Evolutionary conservation across 495 filamentous ascomycete species (phyloP), one percentile per base, ranked within the genome.

Genomic region (Penicillium alfredii): DNA sequence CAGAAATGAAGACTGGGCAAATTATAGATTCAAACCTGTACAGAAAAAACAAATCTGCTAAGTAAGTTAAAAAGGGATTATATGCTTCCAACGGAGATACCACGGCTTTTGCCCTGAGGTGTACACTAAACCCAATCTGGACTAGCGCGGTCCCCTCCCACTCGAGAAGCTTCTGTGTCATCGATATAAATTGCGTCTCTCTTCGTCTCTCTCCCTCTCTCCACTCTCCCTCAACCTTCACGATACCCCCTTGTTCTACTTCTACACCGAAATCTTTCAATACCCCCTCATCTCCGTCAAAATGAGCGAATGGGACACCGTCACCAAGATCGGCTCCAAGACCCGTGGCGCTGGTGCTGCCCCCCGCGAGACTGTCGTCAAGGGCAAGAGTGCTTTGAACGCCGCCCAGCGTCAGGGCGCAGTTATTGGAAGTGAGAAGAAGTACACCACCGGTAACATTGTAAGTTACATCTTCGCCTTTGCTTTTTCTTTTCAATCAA

Each of bases 321-420:
- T 84, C 47, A 93, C 88, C 58, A 94, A 87, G 76, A 99, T 99
- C 56, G 92, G 92, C 48, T 81, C 74, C 72, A 89, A 85, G 66
- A 69, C 74, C 53, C 74, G 75, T 42, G 72, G 54, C 30, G 44
- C 33, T 34, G 84, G 76, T 45, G 69, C 63, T 19, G 71, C 66
- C 30, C 57, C 74, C 30, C 85, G 85, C 44, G 86, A 95, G 72
- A 93, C 82, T 3, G 87, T 93, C 48, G 73, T 97, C 56, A 78
- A 81, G 65, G 86, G 92, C 55, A 84, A 85, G 60, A 74, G 79
- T 24, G 89, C 89, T 26, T 63, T 92, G 47, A 99, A 99, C 66
- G 88, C 89, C 38, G 92, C 92, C 11, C 81, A 84, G 64, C 77
- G 92, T 21, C 72, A 71, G 20, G 92, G 92, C 26, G 70, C 72